Evolutionary conservation across 441 rosid species (phyloP).

Genomic region (Pelargonium exstipulatum): DNA sequence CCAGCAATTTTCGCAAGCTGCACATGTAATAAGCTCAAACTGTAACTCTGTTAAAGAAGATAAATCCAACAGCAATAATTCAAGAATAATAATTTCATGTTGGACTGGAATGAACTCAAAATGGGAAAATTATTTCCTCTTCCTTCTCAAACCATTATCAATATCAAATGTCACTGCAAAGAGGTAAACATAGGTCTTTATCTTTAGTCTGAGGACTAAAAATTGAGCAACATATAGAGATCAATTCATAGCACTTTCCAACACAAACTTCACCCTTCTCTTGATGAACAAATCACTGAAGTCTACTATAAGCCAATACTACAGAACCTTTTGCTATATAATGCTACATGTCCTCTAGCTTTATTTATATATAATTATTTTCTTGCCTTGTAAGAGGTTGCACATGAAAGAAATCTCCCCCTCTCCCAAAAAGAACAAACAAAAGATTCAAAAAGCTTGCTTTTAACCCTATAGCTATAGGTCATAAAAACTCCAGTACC

Average conservation of each 20-base stretch:
- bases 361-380: too few species aligned
- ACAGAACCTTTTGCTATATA: not conserved
- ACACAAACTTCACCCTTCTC: not conserved
- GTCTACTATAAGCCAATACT: not conserved
- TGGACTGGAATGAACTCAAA: not conserved
- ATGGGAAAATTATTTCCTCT: too few species aligned
- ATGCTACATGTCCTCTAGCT: too few species aligned
- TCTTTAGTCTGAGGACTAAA: not conserved
- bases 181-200: not conserved
- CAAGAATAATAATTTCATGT: not conserved
- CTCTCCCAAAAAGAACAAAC: not conserved
- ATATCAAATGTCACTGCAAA: not conserved
- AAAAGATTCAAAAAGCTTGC: not conserved
- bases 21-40: slow-evolving; percentile 22
- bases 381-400: not conserved
- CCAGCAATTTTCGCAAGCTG: slow-evolving; percentile 96
- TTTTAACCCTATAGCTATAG: too few species aligned
- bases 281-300: not conserved
- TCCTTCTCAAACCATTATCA: not conserved
- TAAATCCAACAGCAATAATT: not conserved
- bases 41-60: slow-evolving; percentile 1
- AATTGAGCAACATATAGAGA: not conserved
- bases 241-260: not conserved
- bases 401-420: too few species aligned
- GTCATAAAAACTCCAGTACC: too few species aligned